phyloP scores from a whole-genome alignment of 1,139 yeast genomes.

The Suhomyces ambrosiae region DNA sequence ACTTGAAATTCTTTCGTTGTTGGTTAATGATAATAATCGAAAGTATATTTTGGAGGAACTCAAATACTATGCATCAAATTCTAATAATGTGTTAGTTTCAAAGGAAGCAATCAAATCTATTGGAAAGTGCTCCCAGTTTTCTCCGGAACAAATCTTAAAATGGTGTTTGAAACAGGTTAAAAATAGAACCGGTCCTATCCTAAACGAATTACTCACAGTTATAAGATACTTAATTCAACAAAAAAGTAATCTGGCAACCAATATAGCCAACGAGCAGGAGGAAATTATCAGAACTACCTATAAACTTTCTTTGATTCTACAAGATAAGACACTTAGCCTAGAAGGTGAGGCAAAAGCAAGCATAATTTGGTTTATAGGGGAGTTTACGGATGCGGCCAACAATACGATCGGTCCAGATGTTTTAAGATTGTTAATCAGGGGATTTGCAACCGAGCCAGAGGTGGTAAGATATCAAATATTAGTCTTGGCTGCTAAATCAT shows the following conservation, averaged over 20 bases:
- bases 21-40: slow-evolving; percentile 57
- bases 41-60: slow-evolving; percentile 63
- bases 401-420: slow-evolving; percentile 74
- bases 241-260: slow-evolving; percentile 24
- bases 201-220: slow-evolving; percentile 65
- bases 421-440: slow-evolving; percentile 57
- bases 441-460: slow-evolving; percentile 58
- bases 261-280: slow-evolving; percentile 28
- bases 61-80: slow-evolving; percentile 59
- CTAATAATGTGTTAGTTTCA: slow-evolving; percentile 38
- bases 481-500: slow-evolving; percentile 72
- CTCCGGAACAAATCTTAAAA: slow-evolving; percentile 35
- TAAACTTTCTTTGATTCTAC: slow-evolving; percentile 37
- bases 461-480: slow-evolving; percentile 71
- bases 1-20: slow-evolving; percentile 60
- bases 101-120: slow-evolving; percentile 60
- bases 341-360: slow-evolving; percentile 71
- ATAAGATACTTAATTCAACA: slow-evolving; percentile 74
- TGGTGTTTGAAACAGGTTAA: slow-evolving; percentile 45
- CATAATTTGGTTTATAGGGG: slow-evolving; percentile 90
- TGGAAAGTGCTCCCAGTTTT: slow-evolving; percentile 52
- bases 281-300: slow-evolving; percentile 39
- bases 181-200: slow-evolving; percentile 32
- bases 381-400: slow-evolving; percentile 51
- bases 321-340: slow-evolving; percentile 27